Base-by-base conservation (phyloP, 495 filamentous ascomycete species). In the Podospora tetraspora region DNA sequence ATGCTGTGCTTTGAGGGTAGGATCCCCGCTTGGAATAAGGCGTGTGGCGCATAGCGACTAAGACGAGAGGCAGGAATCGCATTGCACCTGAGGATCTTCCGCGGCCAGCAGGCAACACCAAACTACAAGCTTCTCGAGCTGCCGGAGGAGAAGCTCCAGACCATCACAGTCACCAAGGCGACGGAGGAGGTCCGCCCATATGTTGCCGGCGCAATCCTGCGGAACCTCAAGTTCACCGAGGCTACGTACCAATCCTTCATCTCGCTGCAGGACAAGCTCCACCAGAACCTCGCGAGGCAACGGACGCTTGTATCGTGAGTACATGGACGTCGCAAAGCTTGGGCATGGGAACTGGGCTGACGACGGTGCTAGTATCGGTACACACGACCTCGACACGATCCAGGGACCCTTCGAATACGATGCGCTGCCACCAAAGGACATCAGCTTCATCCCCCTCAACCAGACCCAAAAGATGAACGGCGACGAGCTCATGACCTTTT, bases 181-280 rank as follows among this genome's bases (percentile, higher is more conserved):
- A 97, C 93, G 22, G 84, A 84, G 61, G 85, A 87, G 76, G 89
- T 98, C 63, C 86, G 95, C 57, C 95, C 94, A 32, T 90, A 94
- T 66, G 89, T 96, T 27, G 91, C 93, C 13, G 91, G 89, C 63
- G 92, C 94, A 23, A 90, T 99, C 65, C 82, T 99, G 56, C 88
- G 96, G 59, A 90, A 90, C 76, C 84, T 99, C 81, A 94, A 89
- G 73, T 97, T 99, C 83, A 94, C 92, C 63, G 84, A 93, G 79
- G 92, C 87, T 67, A 85, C 89, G 61, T 98, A 99, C 78, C 93
- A 96, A 70, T 97, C 93, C 74, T 98, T 99, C 92, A 99, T 99
- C 77, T 85, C 88, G 52, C 85, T 99, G 43, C 95, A 99, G 83
- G 95, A 99, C 82, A 98, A 97, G 82, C 88, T 99, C 19, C 95